Evolutionary conservation across 1,284 basidiomycete species (phyloP).

Genomic region (Ganoderma multipileum): DNA sequence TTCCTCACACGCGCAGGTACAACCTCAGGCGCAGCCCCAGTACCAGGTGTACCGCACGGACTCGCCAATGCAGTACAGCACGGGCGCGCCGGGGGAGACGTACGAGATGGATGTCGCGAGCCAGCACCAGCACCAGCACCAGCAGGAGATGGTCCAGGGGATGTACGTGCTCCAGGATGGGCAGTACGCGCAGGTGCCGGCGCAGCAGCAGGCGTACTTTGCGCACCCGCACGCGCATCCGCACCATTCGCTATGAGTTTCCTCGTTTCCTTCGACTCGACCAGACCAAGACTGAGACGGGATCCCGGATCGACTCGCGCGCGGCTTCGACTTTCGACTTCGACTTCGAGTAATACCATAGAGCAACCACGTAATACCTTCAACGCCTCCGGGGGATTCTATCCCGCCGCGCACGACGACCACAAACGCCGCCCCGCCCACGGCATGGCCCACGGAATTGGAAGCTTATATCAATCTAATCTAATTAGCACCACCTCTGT

Average conservation of each 20-base stretch:
- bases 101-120: slow-evolving; percentile 31
- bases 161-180: slow-evolving; percentile 17
- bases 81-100: slow-evolving; percentile 20
- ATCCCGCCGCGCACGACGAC: slow-evolving; percentile 8
- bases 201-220: slow-evolving; percentile 24
- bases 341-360: slow-evolving; percentile 5
- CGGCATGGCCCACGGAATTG: background rate
- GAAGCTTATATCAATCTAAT: slow-evolving; percentile 24
- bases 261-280: slow-evolving; percentile 2
- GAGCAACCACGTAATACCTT: slow-evolving; percentile 5
- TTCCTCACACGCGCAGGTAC: background rate
- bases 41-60: slow-evolving; percentile 35
- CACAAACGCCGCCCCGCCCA: slow-evolving; percentile 5
- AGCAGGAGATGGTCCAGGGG: slow-evolving; percentile 18
- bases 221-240: slow-evolving; percentile 25
- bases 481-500: background rate
- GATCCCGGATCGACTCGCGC: background rate
- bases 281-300: background rate
- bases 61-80: slow-evolving; percentile 38
- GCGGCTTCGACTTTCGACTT: background rate
- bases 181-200: slow-evolving; percentile 18
- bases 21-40: slow-evolving; percentile 16
- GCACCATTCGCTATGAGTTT: slow-evolving; percentile 30
- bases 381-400: background rate
- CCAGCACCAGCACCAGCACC: slow-evolving; percentile 13